phyloP scores from a whole-genome alignment of 257 asterid species.

The Ehretia macrophylla region DNA sequence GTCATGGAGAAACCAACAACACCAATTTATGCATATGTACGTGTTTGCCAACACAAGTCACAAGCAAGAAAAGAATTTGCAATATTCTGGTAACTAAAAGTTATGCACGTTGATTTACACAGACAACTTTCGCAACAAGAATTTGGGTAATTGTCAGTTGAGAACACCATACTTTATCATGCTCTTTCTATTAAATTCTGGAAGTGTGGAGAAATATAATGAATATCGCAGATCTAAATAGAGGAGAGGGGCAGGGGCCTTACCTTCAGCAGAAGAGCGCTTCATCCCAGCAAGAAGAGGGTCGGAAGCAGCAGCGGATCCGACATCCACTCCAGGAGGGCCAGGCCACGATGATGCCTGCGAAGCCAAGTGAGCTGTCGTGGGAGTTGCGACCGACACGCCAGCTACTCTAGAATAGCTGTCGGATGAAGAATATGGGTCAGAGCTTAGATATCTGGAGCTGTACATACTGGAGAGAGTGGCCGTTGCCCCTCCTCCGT shows the following conservation, averaged over 20 bases:
- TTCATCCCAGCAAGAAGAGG: conserved; percentile 54
- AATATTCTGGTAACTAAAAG: no score
- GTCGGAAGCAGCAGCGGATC: conserved; percentile 34
- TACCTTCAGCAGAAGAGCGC: conserved; percentile 74
- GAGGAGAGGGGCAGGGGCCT: conserved; percentile 14
- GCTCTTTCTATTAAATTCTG: no score
- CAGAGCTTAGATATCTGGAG: not conserved
- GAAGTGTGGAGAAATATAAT: not conserved
- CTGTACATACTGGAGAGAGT: not conserved
- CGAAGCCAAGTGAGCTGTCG: conserved; percentile 15
- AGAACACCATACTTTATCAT: no score
- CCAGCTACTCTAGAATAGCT: conserved; percentile 48
- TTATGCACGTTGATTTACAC: no score
- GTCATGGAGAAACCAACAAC: no score
- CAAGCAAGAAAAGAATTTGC: no score
- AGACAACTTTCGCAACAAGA: no score
- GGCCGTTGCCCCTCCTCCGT: not conserved
- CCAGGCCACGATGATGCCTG: conserved; percentile 37
- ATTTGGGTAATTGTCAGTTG: no score
- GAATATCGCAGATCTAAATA: not conserved
- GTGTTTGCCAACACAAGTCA: no score
- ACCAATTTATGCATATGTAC: no score
- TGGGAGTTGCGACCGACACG: conserved; percentile 32
- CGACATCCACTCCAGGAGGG: conserved; percentile 74
- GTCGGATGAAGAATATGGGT: conserved; percentile 14